phyloP scores from a whole-genome alignment of 768 basidiomycete genomes.

The Tulasnella sp. region DNA sequence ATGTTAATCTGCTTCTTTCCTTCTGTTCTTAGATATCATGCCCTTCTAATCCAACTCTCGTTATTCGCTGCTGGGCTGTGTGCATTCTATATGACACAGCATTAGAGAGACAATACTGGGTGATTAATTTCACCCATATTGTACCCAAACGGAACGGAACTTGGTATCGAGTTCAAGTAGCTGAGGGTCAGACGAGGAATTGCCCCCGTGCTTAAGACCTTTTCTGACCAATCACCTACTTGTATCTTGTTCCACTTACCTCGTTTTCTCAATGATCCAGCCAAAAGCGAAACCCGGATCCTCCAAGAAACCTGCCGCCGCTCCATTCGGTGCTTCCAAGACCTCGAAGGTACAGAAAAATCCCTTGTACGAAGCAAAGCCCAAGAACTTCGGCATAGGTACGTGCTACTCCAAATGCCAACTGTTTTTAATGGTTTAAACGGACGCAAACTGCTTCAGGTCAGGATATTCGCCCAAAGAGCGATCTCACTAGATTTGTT shows the following conservation, averaged over 20 bases:
- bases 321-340: conserved; percentile 60
- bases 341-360: conserved; percentile 69
- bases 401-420: conserved; percentile 18
- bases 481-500: conserved; percentile 92
- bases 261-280: conserved; percentile 32
- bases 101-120: too few relatives aligned
- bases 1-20: too few relatives aligned
- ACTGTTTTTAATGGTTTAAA: background rate
- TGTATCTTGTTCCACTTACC: background rate
- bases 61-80: too few relatives aligned
- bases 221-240: too few relatives aligned
- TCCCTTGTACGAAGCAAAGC: conserved; percentile 82
- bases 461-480: conserved; percentile 80
- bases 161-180: too few relatives aligned
- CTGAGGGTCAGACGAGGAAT: too few relatives aligned
- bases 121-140: too few relatives aligned
- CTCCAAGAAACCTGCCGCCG: conserved; percentile 75
- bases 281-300: conserved; percentile 50
- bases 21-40: too few relatives aligned
- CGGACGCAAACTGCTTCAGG: conserved; percentile 37
- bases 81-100: too few relatives aligned
- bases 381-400: conserved; percentile 97
- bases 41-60: too few relatives aligned
- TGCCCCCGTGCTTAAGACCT: too few relatives aligned
- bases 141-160: too few relatives aligned